Conservation (phyloP, 208 protist genomes). For the Trypanosoma conorhini region DNA sequence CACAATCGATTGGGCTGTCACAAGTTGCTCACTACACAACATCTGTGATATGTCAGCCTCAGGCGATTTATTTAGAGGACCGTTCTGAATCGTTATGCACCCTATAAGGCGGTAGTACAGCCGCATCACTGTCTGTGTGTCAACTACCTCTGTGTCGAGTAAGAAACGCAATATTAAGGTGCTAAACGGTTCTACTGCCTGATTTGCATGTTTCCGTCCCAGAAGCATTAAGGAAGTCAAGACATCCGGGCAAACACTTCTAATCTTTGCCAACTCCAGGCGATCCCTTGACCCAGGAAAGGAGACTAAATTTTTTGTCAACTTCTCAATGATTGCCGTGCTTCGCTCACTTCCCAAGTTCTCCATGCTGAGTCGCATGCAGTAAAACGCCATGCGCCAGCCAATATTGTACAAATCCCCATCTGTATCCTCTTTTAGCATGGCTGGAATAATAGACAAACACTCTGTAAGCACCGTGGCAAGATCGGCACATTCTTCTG, state of each 20-base stretch:
- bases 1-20: constrained; percentile 36
- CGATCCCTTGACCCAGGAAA: constrained; percentile 40
- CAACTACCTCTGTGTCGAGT: constrained; percentile 37
- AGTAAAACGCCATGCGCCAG: constrained; percentile 65
- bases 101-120: constrained; percentile 62
- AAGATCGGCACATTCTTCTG: constrained; percentile 23
- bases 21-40: constrained; percentile 40
- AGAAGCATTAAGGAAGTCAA: constrained; percentile 51
- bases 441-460: constrained; percentile 53
- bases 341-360: constrained; percentile 17
- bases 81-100: constrained; percentile 44
- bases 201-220: constrained; percentile 48
- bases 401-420: constrained; percentile 53
- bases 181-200: constrained; percentile 47
- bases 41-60: constrained; percentile 37
- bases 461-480: constrained; percentile 21
- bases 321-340: constrained; percentile 31
- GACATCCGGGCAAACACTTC: constrained; percentile 52
- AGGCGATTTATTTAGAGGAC: constrained; percentile 28
- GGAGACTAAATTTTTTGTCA: constrained; percentile 47
- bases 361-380: constrained; percentile 36
- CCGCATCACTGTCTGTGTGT: constrained; percentile 44
- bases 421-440: constrained; percentile 55
- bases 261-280: constrained; percentile 39
- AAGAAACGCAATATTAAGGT: constrained; percentile 56